Evolutionary conservation across 352 stramenopile species (phyloP), one percentile per base, ranked within the genome.

Genomic region (Halophytophthora polymorphica): DNA sequence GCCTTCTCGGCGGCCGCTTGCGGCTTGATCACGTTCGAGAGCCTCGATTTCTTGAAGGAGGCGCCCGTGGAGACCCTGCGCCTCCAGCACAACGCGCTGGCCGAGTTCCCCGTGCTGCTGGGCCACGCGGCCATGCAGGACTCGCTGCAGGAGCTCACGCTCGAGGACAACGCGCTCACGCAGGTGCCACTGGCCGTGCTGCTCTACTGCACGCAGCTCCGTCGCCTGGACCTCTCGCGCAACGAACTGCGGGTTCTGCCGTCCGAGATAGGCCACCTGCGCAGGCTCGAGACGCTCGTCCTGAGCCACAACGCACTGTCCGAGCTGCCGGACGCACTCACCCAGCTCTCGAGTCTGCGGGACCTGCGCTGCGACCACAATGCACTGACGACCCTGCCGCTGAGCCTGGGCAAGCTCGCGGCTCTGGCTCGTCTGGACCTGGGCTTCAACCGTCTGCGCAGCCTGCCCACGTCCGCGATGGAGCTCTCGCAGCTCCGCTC

Each of bases 401-500:
- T 82, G 13, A 50, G 50, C 2, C 46, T 84, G 13, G 64, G 73
- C 0, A 66, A 58, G 8, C 37, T 88, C 1, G 42, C 43, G 8
- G 50, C 69, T 6, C 48, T 90, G 19, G 46, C 49, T 22, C 66
- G 70, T 15, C 39, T 85, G 3, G 63, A 87, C 28, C 49, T 83
- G 5, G 68, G 67, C 2, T 74, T 72, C 50, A 88, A 88, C 35
- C 31, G 36, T 6, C 53, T 90, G 3, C n/a, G 46, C 8, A 58
- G 41, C 13, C 53, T 90, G 8, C 77, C 81, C 5, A 75, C 73
- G 11, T 87, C 78, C 7, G 52, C 84, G 45, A 55, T 77, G 33
- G 57, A 73, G 4, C 45, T 86, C 3, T 31, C 7, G 0, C 28
- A 53, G 11, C 58, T 91, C n/a, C 50, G 56, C 35, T 74, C 60